Base-by-base conservation (phyloP, 768 basidiomycete genomes). In the Collybia sordida region DNA sequence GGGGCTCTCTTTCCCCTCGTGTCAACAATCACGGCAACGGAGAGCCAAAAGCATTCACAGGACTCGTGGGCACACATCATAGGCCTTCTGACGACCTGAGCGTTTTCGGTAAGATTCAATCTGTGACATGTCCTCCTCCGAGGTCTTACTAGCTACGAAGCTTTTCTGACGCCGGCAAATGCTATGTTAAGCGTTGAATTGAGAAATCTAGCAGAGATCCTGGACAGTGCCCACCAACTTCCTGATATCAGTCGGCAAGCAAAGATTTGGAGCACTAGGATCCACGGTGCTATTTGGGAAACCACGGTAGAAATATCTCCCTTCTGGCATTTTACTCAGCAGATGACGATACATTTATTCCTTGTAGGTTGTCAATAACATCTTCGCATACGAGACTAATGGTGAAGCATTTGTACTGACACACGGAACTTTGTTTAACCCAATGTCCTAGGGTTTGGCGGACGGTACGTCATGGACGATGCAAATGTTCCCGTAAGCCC, bases 111-210 rank as follows among this genome's bases (percentile, higher is more conserved):
- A 52, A 54, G 65, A 31, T 69, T 58, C 27, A n/a, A n/a, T 22
- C 5, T 3, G 44, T 22, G 18, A n/a, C 49, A 31, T 27, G 6
- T 48, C n/a, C 22, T 12, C 7, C 17, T 15, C 17, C 28, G 21
- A 31, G 21, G 24, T 41, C 17, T 22, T 24, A 54, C 41, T 17
- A 24, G 19, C 25, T 41, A 18, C 9, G 7, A 44, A 88, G 88
- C 88, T 3, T 91, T 88, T 65, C 71, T 88, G 51, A 86, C 82
- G 0, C 83, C 89, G 2, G 88, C 86, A 6, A 91, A 91, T 65
- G 89, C 88, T 6, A 89, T 91, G 87, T 71, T 91, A 47, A 86
- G 83, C 49, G 86, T 90, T 15, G 88, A 91, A 60, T 65, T 90
- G 37, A 67, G 58, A 6, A 72, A 88, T 57, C 62, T 90, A 23